Evolutionary conservation across 139 green algal genomes (phyloP).

Genomic region (Tetradesmus obliquus): DNA sequence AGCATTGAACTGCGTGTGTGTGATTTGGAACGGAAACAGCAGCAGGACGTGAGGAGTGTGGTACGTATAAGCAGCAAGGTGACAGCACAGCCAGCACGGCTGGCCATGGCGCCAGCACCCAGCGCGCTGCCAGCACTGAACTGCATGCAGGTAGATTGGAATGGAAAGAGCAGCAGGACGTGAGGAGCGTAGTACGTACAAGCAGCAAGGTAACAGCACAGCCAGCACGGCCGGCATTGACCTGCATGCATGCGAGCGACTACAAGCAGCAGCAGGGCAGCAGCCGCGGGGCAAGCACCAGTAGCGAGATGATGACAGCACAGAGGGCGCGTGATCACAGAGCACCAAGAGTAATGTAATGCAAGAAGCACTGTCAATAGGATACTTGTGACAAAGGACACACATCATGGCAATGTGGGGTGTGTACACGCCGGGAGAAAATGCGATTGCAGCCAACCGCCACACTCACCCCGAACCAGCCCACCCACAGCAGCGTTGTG

Average conservation of each 20-base stretch:
- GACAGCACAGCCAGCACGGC: neutral
- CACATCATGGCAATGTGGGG: neutral
- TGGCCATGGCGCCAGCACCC: neutral
- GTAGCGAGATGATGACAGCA: neutral
- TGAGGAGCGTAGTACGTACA: neutral
- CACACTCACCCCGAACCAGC: constrained; percentile 45
- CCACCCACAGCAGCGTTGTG: constrained; percentile 41
- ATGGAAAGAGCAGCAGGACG: neutral
- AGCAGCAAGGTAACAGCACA: neutral
- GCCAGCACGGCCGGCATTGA: constrained; percentile 22
- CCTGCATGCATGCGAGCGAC: neutral
- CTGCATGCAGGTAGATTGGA: neutral
- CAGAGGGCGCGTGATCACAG: no score
- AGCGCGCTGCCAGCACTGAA: constrained; percentile 42
- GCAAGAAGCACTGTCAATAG: no score
- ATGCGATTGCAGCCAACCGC: neutral
- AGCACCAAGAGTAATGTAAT: no score
- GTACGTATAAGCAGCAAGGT: neutral
- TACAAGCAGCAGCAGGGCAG: neutral
- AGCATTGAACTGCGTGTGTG: constrained; percentile 36
- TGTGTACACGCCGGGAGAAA: neutral
- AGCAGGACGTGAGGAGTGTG: neutral
- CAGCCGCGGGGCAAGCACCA: neutral
- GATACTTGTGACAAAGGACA: no score
- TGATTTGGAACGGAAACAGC: neutral